These are phyloP conservation scores for Pseudozyma tsukubaensis DNA, from an alignment of 1,284 basidiomycete genomes.

Conservation along the genomic window DNA sequence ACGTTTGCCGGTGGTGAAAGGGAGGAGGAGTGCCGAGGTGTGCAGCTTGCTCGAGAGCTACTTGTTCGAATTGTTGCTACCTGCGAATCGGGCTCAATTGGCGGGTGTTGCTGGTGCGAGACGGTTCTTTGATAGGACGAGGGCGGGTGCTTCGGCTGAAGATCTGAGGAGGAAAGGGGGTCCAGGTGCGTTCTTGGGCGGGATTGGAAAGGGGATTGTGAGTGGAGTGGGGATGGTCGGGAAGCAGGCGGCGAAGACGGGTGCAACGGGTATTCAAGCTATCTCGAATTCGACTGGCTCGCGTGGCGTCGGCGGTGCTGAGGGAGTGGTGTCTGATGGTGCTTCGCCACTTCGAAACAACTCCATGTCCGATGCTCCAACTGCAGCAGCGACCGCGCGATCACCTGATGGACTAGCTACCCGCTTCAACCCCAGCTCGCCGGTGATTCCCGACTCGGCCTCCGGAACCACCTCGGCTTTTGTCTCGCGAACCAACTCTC, in stretches of 20 bases:
- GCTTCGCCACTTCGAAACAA: conserved; percentile 8
- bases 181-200: conserved; percentile 41
- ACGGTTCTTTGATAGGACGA: conserved; percentile 61
- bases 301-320: conserved; percentile 1
- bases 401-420: conserved; percentile 7
- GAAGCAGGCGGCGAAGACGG: conserved; percentile 52
- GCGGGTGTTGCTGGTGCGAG: conserved; percentile 35
- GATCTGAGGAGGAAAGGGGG: conserved; percentile 27
- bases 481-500: conserved; percentile 42
- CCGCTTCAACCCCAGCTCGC: conserved; percentile 15
- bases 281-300: conserved; percentile 7
- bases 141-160: conserved; percentile 53
- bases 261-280: conserved; percentile 30
- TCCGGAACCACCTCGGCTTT: conserved; percentile 33
- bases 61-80: conserved; percentile 48
- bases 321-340: not conserved
- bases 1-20: conserved; percentile 45
- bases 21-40: conserved; percentile 43
- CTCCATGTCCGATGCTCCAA: not conserved
- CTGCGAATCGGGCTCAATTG: conserved; percentile 23
- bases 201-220: conserved; percentile 55
- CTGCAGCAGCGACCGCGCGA: not conserved
- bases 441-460: conserved; percentile 18
- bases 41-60: conserved; percentile 56
- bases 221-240: conserved; percentile 60